These are phyloP conservation scores for Mortierella alpina DNA, from an alignment of 192 early-diverging fungal species.

Conservation along the genomic window DNA sequence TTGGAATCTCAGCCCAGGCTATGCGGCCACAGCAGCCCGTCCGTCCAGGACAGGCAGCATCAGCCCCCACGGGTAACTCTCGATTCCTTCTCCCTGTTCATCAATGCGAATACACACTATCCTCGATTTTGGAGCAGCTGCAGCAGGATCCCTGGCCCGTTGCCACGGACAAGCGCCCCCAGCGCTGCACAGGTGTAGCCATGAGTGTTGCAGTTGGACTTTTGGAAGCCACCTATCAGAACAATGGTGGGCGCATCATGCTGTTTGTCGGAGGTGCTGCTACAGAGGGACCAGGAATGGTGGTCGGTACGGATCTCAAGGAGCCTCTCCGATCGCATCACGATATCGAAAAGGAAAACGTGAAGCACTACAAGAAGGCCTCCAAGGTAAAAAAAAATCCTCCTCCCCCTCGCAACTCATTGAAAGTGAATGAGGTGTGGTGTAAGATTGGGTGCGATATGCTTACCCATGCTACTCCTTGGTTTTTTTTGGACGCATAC, in stretches of 20 bases:
- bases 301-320: constrained; percentile 90
- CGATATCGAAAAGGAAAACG: constrained; percentile 96
- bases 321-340: constrained; percentile 98
- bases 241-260: constrained; percentile 93
- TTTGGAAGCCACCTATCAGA: constrained; percentile 92
- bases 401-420: not conserved
- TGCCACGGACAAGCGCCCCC: constrained; percentile 86
- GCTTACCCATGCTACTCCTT: no score
- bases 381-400: constrained; percentile 67
- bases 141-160: constrained; percentile 99
- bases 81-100: constrained; percentile 92
- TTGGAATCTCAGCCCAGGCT: constrained; percentile 75
- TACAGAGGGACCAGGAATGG: constrained; percentile 95
- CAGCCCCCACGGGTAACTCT: constrained; percentile 58
- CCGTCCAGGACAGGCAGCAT: constrained; percentile 55
- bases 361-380: constrained; percentile 93
- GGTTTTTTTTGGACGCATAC: not conserved
- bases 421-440: not conserved
- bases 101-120: constrained; percentile 97
- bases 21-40: constrained; percentile 58
- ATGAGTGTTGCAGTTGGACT: constrained; percentile 92
- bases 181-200: constrained; percentile 95
- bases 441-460: not conserved
- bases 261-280: constrained; percentile 92
- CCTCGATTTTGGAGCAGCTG: constrained; percentile 93